Percentiles rank a stretch among this genome's conserved stretches.
Conservation (phyloP, 441 rosid species). For the Populus hybrid region DNA sequence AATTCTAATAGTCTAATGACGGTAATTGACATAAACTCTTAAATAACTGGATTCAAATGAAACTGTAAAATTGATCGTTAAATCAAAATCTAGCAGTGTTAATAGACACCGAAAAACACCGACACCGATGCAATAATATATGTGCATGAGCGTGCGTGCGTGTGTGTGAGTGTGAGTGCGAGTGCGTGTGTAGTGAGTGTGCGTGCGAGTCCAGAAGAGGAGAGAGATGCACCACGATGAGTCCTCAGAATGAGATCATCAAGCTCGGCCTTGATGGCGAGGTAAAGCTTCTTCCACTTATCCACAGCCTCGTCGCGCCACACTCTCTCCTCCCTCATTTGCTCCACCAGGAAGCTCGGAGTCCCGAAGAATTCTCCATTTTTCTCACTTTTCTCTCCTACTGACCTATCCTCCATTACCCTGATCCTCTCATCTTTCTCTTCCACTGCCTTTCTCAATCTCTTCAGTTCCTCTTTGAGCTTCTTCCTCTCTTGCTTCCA, state of each 20-base stretch:
- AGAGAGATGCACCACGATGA: slow-evolving; percentile 30
- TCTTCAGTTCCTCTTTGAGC: slow-evolving; percentile 62
- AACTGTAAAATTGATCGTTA: no score
- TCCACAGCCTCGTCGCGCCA: slow-evolving; percentile 69
- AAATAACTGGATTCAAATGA: no score
- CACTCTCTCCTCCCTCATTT: slow-evolving; percentile 63
- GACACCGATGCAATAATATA: no score
- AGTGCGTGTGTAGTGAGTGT: background rate
- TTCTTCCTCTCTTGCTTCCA: slow-evolving; percentile 70
- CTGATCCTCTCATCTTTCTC: slow-evolving; percentile 46
- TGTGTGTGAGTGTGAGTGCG: background rate
- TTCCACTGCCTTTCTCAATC: slow-evolving; percentile 42
- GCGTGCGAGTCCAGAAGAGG: background rate
- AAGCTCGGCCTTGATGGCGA: slow-evolving; percentile 78
- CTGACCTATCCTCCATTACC: slow-evolving; percentile 14
- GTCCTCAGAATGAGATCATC: slow-evolving; percentile 70
- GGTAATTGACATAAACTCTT: no score
- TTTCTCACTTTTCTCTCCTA: slow-evolving; percentile 16
- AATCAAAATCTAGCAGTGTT: no score
- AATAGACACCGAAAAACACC: no score
- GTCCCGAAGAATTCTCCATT: slow-evolving; percentile 23
- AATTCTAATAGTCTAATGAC: no score
- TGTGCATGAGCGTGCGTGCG: no score
- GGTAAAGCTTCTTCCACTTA: slow-evolving; percentile 82
- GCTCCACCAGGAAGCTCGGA: slow-evolving; percentile 39